phyloP scores from a whole-genome alignment of 176 grass and related monocot genomes.

The Musa acuminata region DNA sequence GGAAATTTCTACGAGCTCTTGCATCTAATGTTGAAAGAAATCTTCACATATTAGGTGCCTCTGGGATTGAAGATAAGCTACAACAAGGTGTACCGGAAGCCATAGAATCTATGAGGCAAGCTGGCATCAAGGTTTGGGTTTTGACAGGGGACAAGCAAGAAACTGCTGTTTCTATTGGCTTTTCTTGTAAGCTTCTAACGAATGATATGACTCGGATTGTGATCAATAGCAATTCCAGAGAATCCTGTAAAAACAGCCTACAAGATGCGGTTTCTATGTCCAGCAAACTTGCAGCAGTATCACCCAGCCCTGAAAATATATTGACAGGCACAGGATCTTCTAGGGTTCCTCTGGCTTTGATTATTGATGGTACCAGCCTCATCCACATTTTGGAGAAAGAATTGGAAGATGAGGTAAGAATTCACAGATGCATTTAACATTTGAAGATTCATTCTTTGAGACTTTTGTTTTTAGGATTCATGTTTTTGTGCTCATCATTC shows the following conservation, averaged over 20 bases:
- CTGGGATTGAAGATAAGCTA: too few species aligned
- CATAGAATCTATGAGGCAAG: slow-evolving; percentile 70
- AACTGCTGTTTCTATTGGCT: slow-evolving; percentile 82
- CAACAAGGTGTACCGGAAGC: slow-evolving; percentile 73
- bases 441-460: slow-evolving; percentile 23
- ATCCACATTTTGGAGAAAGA: slow-evolving; percentile 66
- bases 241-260: slow-evolving; percentile 56
- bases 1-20: slow-evolving; percentile 44
- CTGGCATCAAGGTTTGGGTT: slow-evolving; percentile 73
- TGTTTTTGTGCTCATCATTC: slow-evolving; percentile 19
- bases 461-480: slow-evolving; percentile 11
- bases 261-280: slow-evolving; percentile 50
- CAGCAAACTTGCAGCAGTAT: slow-evolving; percentile 37
- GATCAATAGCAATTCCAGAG: slow-evolving; percentile 60
- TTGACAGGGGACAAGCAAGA: slow-evolving; percentile 91
- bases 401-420: slow-evolving; percentile 58
- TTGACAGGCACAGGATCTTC: slow-evolving; percentile 26
- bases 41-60: slow-evolving; percentile 55
- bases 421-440: slow-evolving; percentile 16
- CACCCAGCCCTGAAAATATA: slow-evolving; percentile 26
- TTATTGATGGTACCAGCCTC: slow-evolving; percentile 76
- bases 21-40: slow-evolving; percentile 49
- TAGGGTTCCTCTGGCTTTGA: slow-evolving; percentile 41
- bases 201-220: slow-evolving; percentile 70
- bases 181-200: slow-evolving; percentile 68